Base-by-base conservation (phyloP, 306 rosid species). In the Castanospermum australe region DNA sequence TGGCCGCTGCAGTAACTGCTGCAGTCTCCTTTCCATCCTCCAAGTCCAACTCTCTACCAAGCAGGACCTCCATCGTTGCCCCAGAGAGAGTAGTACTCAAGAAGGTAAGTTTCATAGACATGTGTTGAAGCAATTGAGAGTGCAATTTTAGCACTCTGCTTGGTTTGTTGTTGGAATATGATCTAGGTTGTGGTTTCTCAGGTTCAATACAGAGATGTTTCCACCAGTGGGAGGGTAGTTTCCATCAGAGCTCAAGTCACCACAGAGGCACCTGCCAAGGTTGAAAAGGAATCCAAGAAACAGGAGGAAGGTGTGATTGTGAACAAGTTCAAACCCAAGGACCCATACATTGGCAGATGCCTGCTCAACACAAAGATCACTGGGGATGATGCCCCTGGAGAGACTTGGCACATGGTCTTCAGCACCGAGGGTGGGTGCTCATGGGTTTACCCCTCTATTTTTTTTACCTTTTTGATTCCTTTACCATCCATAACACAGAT, bases 381-480 rank as follows among this genome's bases (percentile, higher is more conserved):
- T 13, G 98, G 90, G 20, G 99, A 96, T 75, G 99, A 96, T 77
- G 99, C 99, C 42, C 99, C 99, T 8, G 99, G 99, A 15, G 99
- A 96, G 79, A 96, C 99, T 3, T 93, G 98, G 97, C 99, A 96
- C 84, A 96, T 96, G 98, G 98, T 96, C 63, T 96, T 96, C 93
- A 90, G 75, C 88, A 96, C 99, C 10, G 99, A 96, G 54, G 99
- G 98, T 96, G 73, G 48, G 79, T n/a, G 17, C 75, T 75, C 22
- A 18, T 28, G 15, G 1, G 5, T 59, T 36, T 67, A n/a, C 71
- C 6, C 24, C 44, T 56, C 50, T 30, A 7, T 20, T 48, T 17
- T 30, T 33, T n/a, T n/a, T n/a, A n/a, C 50, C 50, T n/a, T n/a
- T 17, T 56, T 8, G n/a, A n/a, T 60, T 30, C 25, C 0, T 11